Conservation (phyloP, 805 yeast species). For the Ogataea paraovalis region DNA sequence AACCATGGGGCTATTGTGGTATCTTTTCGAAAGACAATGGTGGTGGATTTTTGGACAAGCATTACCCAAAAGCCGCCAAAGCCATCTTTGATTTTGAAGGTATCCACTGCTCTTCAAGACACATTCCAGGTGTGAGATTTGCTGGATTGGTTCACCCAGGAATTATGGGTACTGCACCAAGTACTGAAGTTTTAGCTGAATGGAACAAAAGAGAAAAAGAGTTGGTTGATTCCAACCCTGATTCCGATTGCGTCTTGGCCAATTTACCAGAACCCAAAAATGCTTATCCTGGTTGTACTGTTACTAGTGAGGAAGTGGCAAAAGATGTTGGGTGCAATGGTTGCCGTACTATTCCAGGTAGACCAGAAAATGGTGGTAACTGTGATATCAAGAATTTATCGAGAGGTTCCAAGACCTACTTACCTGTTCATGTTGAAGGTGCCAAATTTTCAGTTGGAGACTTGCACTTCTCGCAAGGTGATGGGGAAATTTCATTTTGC, state of each 20-base stretch:
- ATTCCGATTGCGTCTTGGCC: constrained; percentile 36
- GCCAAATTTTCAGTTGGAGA: constrained; percentile 48
- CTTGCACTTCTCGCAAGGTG: constrained; percentile 50
- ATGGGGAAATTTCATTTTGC: constrained; percentile 51
- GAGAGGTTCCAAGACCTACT: constrained; percentile 44
- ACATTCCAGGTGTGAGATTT: constrained; percentile 46
- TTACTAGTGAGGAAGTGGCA: constrained; percentile 28
- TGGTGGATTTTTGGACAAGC: constrained; percentile 46
- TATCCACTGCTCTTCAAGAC: constrained; percentile 45
- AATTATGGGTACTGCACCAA: constrained; percentile 49
- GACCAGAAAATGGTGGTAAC: constrained; percentile 53
- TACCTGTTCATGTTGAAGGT: constrained; percentile 45
- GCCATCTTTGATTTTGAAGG: constrained; percentile 53
- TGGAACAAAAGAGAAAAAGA: constrained; percentile 43
- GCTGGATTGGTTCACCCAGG: constrained; percentile 52
- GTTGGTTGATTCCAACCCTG: constrained; percentile 33
- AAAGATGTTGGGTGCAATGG: constrained; percentile 34
- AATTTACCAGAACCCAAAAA: constrained; percentile 33
- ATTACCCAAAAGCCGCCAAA: constrained; percentile 48
- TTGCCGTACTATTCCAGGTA: constrained; percentile 51
- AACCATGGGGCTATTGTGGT: constrained; percentile 53
- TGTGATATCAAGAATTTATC: constrained; percentile 50
- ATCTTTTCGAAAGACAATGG: constrained; percentile 46
- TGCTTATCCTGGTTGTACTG: constrained; percentile 40
- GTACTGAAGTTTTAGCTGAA: constrained; percentile 36